Conservation (phyloP, 208 protist genomes). For the Entamoeba histolytica region DNA sequence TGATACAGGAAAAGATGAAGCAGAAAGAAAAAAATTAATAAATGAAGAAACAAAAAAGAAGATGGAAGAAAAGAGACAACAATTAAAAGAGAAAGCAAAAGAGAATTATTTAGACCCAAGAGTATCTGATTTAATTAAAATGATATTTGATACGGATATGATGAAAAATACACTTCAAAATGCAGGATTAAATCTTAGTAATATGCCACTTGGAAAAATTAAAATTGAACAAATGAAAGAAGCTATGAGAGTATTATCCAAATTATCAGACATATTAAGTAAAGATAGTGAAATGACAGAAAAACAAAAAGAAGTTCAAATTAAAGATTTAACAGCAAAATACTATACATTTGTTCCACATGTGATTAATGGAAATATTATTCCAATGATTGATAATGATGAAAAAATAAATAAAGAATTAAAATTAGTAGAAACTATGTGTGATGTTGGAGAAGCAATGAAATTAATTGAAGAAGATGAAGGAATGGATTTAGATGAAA, state of each 20-base stretch:
- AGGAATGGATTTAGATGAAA: conserved; percentile 1
- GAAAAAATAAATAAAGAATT: conserved; percentile 28
- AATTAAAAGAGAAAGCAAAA: background rate
- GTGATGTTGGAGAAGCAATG: conserved; percentile 23
- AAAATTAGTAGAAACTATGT: conserved; percentile 16
- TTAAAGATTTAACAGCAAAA: conserved; percentile 9
- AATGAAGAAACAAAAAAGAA: background rate
- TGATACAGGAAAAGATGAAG: background rate
- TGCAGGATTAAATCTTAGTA: background rate
- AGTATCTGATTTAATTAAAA: background rate
- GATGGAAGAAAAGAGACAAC: background rate
- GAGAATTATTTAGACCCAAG: background rate
- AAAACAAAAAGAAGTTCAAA: background rate
- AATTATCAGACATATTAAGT: conserved; percentile 1
- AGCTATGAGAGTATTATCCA: conserved; percentile 22
- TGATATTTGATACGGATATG: background rate
- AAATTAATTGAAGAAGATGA: conserved; percentile 7
- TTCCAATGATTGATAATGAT: conserved; percentile 19
- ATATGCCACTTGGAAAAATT: conserved; percentile 36
- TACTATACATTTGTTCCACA: conserved; percentile 34
- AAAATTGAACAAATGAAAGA: conserved; percentile 32
- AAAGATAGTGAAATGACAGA: background rate
- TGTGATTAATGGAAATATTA: conserved; percentile 7
- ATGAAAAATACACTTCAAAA: background rate
- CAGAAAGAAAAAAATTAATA: background rate